Conservation (phyloP, 2,329 filamentous ascomycete species). For the Phaeophleospora eucalypticola region DNA sequence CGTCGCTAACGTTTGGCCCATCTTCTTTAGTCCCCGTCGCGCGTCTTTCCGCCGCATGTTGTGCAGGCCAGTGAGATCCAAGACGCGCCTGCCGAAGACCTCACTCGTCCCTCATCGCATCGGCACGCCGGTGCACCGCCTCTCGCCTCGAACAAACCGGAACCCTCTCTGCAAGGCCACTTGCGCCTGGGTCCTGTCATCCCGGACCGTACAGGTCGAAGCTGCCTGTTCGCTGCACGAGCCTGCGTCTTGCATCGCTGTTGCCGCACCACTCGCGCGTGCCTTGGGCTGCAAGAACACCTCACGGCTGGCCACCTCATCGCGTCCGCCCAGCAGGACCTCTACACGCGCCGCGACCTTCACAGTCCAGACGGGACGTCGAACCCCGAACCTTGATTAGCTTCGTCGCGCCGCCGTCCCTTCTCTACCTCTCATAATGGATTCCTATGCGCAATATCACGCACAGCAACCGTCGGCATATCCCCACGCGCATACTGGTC, state of each 20-base stretch:
- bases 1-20: slow-evolving; percentile 27
- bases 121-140: slow-evolving; percentile 14
- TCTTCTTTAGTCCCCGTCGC: slow-evolving; percentile 20
- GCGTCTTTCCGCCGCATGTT: slow-evolving; percentile 13
- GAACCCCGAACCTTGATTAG: slow-evolving; percentile 20
- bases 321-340: slow-evolving; percentile 16
- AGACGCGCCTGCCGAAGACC: slow-evolving; percentile 12
- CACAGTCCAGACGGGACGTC: slow-evolving; percentile 6
- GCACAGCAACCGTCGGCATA: slow-evolving; percentile 39
- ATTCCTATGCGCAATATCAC: slow-evolving; percentile 47
- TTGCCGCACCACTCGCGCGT: slow-evolving; percentile 1
- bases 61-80: slow-evolving; percentile 20
- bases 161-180: no score
- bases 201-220: slow-evolving; percentile 2
- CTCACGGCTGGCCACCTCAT: slow-evolving; percentile 17
- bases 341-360: slow-evolving; percentile 9
- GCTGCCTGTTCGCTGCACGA: background rate
- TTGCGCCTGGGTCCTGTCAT: background rate
- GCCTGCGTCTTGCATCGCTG: background rate
- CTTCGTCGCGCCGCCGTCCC: slow-evolving; percentile 11
- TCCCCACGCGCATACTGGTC: slow-evolving; percentile 40
- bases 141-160: slow-evolving; percentile 8
- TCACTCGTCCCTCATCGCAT: slow-evolving; percentile 12
- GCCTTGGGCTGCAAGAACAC: slow-evolving; percentile 21
- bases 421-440: slow-evolving; percentile 36